Percentiles rank a stretch among this genome's conserved stretches.
These are phyloP conservation scores for Ormosia emarginata DNA, from an alignment of 306 rosid species.

Conservation along the genomic window DNA sequence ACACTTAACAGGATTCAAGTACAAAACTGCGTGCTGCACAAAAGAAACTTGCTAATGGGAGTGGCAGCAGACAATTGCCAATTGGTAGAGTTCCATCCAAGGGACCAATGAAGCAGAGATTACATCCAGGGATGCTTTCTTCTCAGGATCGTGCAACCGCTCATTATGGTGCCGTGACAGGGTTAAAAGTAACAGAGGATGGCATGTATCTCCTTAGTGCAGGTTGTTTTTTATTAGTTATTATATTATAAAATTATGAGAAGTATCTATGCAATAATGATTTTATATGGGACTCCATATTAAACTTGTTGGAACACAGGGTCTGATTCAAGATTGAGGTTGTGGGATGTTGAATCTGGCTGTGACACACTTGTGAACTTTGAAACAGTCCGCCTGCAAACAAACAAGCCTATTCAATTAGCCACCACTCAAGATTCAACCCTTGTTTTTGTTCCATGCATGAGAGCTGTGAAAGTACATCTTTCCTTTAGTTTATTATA, in stretches of 20 bases:
- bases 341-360: constrained; percentile 92
- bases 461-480: constrained; percentile 76
- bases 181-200: constrained; percentile 77
- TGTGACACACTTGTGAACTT: constrained; percentile 91
- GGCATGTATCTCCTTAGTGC: constrained; percentile 96
- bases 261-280: not conserved
- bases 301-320: constrained; percentile 42
- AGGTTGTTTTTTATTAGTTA: constrained; percentile 40
- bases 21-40: constrained; percentile 52
- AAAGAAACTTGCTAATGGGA: constrained; percentile 61
- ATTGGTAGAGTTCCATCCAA: constrained; percentile 54
- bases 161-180: constrained; percentile 96
- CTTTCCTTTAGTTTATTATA: not conserved
- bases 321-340: constrained; percentile 91
- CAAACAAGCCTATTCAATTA: constrained; percentile 81
- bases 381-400: constrained; percentile 86
- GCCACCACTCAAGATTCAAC: constrained; percentile 73
- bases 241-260: not conserved
- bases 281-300: not conserved
- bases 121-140: constrained; percentile 94
- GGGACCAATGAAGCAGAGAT: constrained; percentile 68
- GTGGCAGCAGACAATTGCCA: constrained; percentile 49
- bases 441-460: constrained; percentile 91
- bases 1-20: constrained; percentile 64
- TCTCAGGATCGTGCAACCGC: constrained; percentile 92